Conservation (phyloP, 2,329 filamentous ascomycete genomes). For the Hansfordia pulvinata region DNA sequence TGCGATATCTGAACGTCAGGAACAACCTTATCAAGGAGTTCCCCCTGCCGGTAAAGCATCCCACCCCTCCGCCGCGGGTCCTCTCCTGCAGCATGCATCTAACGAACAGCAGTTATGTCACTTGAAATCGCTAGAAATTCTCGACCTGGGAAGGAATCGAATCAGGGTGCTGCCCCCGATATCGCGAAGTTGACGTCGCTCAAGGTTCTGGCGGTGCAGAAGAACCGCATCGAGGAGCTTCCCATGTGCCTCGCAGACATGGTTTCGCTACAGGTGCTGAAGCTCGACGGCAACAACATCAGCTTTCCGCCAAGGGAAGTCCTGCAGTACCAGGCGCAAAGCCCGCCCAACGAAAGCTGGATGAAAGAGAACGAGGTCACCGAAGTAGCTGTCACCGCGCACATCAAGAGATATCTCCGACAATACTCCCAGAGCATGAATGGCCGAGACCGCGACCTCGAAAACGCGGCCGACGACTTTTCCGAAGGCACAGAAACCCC, state of each 20-base stretch:
- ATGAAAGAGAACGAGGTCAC: constrained; percentile 51
- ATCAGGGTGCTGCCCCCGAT: constrained; percentile 66
- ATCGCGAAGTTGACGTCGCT: constrained; percentile 71
- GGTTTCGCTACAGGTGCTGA: constrained; percentile 76
- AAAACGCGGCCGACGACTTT: constrained; percentile 44
- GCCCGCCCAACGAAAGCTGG: constrained; percentile 39
- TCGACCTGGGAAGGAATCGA: constrained; percentile 84
- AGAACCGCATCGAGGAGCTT: constrained; percentile 75
- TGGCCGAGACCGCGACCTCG: constrained; percentile 35
- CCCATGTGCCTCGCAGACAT: constrained; percentile 80
- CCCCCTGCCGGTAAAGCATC: constrained; percentile 34
- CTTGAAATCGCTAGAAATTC: constrained; percentile 75
- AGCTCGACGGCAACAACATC: constrained; percentile 79
- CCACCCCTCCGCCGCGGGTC: constrained; percentile 5
- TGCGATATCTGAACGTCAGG: constrained; percentile 70
- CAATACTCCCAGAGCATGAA: constrained; percentile 31
- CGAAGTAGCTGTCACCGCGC: constrained; percentile 43
- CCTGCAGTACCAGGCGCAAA: constrained; percentile 42
- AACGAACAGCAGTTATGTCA: constrained; percentile 80
- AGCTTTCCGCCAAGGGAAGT: constrained; percentile 63
- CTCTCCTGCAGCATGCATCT: constrained; percentile 5
- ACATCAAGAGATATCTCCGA: constrained; percentile 48
- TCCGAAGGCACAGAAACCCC: constrained; percentile 74
- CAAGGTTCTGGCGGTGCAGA: constrained; percentile 78
- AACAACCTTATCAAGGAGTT: constrained; percentile 60